Evolutionary conservation across 2,329 filamentous ascomycete species (phyloP), one percentile per base, ranked within the genome.

Genomic region (Fusarium sp.): DNA sequence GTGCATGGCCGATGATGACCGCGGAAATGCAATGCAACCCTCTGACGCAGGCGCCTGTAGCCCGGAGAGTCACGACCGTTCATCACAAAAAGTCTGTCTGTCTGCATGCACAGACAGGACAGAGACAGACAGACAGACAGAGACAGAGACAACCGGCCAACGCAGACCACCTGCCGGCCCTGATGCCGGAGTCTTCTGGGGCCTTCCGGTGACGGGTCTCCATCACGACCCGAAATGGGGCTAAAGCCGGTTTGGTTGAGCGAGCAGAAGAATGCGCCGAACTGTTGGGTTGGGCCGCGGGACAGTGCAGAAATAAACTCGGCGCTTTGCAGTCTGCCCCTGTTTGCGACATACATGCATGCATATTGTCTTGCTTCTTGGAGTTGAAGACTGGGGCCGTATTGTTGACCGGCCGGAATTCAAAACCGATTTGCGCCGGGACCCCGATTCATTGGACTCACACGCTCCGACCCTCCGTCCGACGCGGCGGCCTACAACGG

Each of bases 11-110:
- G 39, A 67, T 37, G 57, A 74, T 58, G 71, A 39, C 60, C 57
- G 31, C 48, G 67, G 66, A 60, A 63, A 74, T 74, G 71, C 71
- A 74, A 69, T 72, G 68, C 71, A 74, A 56, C 64, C 67, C 31
- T 63, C 60, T 59, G 56, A 59, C 62, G 67, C 71, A 54, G 66
- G 67, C 64, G 43, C 41, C 56, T 39, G 59, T 31, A 65, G 52
- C 16, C 37, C 33, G 22, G 59, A 64, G 35, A 39, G 35, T n/a
- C 56, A 58, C 31, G 27, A 33, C 14, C 59, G 20, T 37, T 62
- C 20, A 50, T 33, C 29, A 43, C 27, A 27, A 31, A 29, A 57
- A 39, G 22, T 52, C 8, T 50, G 24, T 69, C 43, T 57, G 14
- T 18, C 24, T 52, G 54, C 33, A 35, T 20, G 31, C 35, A 58